Conservation (phyloP, 176 grass and related monocot species). For the Aechmea fasciata region DNA sequence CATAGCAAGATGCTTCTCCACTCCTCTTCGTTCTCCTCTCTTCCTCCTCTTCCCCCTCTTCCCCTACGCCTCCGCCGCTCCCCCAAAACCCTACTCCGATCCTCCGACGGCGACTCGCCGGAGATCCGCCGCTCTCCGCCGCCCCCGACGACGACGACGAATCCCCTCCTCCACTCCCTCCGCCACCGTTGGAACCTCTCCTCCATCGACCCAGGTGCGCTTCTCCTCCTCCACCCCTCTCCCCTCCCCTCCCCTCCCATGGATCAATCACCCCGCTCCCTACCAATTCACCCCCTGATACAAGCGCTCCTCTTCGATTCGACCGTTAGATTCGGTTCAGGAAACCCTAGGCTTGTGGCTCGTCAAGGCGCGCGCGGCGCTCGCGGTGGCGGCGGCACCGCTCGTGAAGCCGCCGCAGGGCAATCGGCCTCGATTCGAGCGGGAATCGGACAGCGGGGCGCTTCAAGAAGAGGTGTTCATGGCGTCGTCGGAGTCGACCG, state of each 20-base stretch:
- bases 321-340: conserved; percentile 1
- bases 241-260: no score
- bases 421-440: not conserved
- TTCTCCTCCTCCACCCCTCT: not conserved
- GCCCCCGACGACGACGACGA: not conserved
- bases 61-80: not conserved
- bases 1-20: no score
- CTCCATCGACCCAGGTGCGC: conserved; percentile 16
- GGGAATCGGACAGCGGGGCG: not conserved
- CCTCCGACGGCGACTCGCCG: not conserved
- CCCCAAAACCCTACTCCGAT: not conserved
- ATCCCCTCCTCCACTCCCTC: conserved; percentile 4
- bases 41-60: not conserved
- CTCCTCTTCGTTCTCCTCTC: not conserved
- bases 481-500: conserved; percentile 58
- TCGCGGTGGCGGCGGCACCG: conserved; percentile 20
- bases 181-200: conserved; percentile 12
- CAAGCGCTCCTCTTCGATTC: no score
- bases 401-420: conserved; percentile 7
- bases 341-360: conserved; percentile 18
- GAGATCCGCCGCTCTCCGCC: not conserved
- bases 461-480: conserved; percentile 39
- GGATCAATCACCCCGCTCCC: no score
- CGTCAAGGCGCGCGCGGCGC: conserved; percentile 14
- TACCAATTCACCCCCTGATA: no score